Conservation (phyloP, 2,329 filamentous ascomycete species). For the Pestalotiopsis sp. region DNA sequence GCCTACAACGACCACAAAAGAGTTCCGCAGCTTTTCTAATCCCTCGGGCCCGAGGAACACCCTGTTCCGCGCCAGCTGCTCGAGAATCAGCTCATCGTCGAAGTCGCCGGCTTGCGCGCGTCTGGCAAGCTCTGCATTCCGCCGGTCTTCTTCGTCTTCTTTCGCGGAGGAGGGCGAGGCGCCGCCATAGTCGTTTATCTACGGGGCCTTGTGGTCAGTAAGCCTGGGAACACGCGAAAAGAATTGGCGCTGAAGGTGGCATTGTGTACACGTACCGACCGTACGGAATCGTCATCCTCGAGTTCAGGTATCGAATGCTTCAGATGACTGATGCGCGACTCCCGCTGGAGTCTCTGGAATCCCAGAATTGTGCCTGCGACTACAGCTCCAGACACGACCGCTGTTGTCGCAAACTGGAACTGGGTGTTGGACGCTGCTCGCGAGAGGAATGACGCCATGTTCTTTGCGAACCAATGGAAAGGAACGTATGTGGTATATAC, state of each 20-base stretch:
- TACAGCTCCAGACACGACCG: slow-evolving; percentile 64
- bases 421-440: slow-evolving; percentile 48
- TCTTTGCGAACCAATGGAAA: not conserved
- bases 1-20: slow-evolving; percentile 88
- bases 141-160: slow-evolving; percentile 62
- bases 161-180: slow-evolving; percentile 38
- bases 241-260: not conserved
- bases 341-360: slow-evolving; percentile 61
- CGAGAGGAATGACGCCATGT: slow-evolving; percentile 41
- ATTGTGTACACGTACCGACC: slow-evolving; percentile 34
- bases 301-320: slow-evolving; percentile 61
- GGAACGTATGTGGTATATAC: not conserved
- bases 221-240: not conserved
- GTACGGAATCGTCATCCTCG: slow-evolving; percentile 33
- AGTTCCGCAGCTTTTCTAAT: slow-evolving; percentile 74
- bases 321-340: slow-evolving; percentile 56
- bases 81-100: slow-evolving; percentile 81
- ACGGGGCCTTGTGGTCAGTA: slow-evolving; percentile 25
- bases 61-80: slow-evolving; percentile 68
- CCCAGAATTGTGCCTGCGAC: slow-evolving; percentile 64
- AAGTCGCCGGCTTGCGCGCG: slow-evolving; percentile 66
- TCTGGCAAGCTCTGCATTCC: slow-evolving; percentile 59
- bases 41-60: slow-evolving; percentile 72
- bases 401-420: slow-evolving; percentile 71
- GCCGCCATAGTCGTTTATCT: slow-evolving; percentile 66